Evolutionary conservation across 2,329 filamentous ascomycete genomes (phyloP), one percentile per base, ranked within the genome.

Genomic region (Hortaea werneckii): DNA sequence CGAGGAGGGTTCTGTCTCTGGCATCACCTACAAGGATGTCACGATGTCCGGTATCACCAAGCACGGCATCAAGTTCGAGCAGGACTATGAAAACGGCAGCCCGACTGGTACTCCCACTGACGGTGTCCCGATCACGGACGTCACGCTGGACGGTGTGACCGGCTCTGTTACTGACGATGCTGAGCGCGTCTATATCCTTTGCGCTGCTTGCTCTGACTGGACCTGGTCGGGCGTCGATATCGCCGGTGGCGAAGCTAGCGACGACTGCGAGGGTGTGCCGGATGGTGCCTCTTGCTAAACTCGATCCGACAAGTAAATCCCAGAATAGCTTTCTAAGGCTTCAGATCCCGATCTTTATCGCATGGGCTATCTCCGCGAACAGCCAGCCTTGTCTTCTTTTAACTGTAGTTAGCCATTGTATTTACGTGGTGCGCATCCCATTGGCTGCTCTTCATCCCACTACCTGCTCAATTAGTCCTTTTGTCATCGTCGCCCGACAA

Each of bases 61-160:
- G 20, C 77, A 79, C 57, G 76, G 73, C 39, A 72, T 80, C 47
- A 67, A 79, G 42, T 71, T 81, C 47, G 66, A 79, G 60, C 78
- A 81, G 64, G 75, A 79, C 58, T 79, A 78, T 54, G 62, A 70
- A 54, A 73, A 74, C 50, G 69, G 70, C 41, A 66, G 67, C 37
- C 66, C 68, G 4, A 69, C 64, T 6, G 50, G 48, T 28, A 54
- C 41, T 32, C 48, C 48, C 11, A 53, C 50, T 35, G 12, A 39
- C 29, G 71, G 73, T 37, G 70, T 77, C 12, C 72, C 72, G 10
- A 76, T 77, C 58, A 76, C 72, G 10, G 68, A 63, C 6, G 53
- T 77, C 5, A 68, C 64, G 2, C 54, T 77, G 42, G 59, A 64
- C 40, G 60, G 65, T 44, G 63, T 76, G 46, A 65, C 54, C 1